A percentile compares a stretch with the other conserved stretches of the same genome.
These are phyloP conservation scores for Paraleonurus japonicus DNA, from an alignment of 257 asterid genomes.

Conservation along the genomic window DNA sequence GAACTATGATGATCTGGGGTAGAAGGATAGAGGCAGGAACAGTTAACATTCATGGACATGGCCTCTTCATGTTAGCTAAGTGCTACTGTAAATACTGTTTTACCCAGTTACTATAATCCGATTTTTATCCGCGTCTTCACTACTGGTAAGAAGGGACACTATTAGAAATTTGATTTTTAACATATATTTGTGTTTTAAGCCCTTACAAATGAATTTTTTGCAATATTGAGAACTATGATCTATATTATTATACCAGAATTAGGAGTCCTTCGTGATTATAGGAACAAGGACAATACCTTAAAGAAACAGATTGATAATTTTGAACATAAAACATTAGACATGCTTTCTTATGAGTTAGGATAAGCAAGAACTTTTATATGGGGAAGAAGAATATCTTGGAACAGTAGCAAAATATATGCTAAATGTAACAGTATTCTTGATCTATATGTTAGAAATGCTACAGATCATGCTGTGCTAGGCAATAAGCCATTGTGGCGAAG, in stretches of 20 bases:
- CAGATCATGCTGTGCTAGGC: conserved; percentile 22
- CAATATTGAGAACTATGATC: background rate
- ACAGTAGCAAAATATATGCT: background rate
- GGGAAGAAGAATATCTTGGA: background rate
- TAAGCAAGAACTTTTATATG: background rate
- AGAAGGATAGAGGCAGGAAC: background rate
- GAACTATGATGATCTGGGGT: conserved; percentile 41
- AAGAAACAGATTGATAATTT: background rate
- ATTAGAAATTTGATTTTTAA: background rate
- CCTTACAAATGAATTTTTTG: background rate
- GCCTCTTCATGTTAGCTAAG: background rate
- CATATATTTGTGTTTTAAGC: background rate
- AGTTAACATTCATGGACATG: background rate
- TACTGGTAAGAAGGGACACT: too few species aligned
- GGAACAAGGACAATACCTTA: conserved; percentile 1
- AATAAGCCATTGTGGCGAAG: conserved; percentile 51
- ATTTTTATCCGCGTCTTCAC: background rate
- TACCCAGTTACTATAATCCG: background rate
- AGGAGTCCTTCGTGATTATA: background rate
- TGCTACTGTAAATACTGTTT: conserved; percentile 11
- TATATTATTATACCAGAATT: background rate
- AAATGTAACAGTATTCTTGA: background rate
- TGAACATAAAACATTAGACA: background rate
- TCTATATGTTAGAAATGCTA: background rate
- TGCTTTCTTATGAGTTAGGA: background rate